Conservation (phyloP, 108 stramenopile genomes). For the Pseudonitzschia pungens region DNA sequence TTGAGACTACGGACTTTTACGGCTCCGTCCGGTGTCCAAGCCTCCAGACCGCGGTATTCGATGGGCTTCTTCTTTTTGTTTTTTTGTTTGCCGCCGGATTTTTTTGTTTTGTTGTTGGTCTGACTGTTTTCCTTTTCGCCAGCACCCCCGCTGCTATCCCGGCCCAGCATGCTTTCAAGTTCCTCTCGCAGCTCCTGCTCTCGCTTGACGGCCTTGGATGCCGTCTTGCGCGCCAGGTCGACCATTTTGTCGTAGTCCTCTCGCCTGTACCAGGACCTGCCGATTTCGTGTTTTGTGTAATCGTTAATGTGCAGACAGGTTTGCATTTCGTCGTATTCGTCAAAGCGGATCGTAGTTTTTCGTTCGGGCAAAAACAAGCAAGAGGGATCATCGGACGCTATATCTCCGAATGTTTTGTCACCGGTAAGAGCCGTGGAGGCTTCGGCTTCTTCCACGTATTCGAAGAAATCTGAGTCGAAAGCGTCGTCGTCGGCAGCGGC, state of each 20-base stretch:
- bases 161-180: conserved; percentile 4
- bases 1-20: conserved; percentile 28
- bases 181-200: conserved; percentile 18
- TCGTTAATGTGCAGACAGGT: conserved; percentile 40
- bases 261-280: conserved; percentile 31
- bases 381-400: background rate
- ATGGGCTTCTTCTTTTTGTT: conserved; percentile 27
- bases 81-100: background rate
- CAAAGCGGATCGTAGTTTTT: conserved; percentile 33
- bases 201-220: conserved; percentile 31
- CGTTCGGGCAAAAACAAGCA: conserved; percentile 17
- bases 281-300: conserved; percentile 38
- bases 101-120: background rate
- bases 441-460: background rate
- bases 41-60: conserved; percentile 39
- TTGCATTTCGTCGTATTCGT: conserved; percentile 42
- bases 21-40: conserved; percentile 39
- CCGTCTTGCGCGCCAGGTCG: conserved; percentile 31
- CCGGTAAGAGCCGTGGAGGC: background rate
- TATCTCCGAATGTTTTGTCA: background rate
- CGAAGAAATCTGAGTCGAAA: conserved; percentile 18
- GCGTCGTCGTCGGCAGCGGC: conserved; percentile 12
- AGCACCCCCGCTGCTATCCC: background rate
- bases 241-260: conserved; percentile 46
- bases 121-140: background rate